phyloP scores from a whole-genome alignment of 768 basidiomycete genomes.

The Leccinum barrowsii region DNA sequence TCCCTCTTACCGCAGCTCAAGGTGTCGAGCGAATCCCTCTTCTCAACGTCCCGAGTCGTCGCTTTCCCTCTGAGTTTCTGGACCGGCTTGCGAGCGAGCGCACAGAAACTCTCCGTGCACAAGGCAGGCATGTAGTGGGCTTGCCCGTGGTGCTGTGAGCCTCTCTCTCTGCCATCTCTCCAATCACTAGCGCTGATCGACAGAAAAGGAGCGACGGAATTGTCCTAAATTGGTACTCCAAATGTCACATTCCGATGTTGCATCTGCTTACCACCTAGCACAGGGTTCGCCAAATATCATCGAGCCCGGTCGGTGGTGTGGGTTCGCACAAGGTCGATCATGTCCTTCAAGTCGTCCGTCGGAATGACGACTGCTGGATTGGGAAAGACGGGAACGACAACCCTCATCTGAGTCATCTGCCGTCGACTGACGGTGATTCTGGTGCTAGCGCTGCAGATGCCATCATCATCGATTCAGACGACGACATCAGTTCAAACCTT shows the following conservation, averaged over 20 bases:
- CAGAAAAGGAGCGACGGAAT: conserved; percentile 26
- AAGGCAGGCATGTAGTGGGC: conserved; percentile 24
- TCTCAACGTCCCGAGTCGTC: conserved; percentile 3
- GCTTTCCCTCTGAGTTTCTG: conserved; percentile 10
- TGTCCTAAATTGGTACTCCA: conserved; percentile 27
- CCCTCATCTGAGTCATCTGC: neutral
- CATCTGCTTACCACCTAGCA: conserved; percentile 8
- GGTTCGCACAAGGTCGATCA: neutral
- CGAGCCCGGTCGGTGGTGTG: neutral
- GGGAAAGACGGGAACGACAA: neutral
- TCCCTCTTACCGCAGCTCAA: conserved; percentile 19
- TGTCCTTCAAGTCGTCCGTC: neutral
- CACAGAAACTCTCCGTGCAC: conserved; percentile 12
- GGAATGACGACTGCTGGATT: neutral
- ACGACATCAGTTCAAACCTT: conserved; percentile 6
- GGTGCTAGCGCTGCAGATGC: conserved; percentile 17
- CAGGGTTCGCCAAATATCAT: conserved; percentile 15
- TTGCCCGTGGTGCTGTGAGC: conserved; percentile 27
- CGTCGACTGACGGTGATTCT: neutral
- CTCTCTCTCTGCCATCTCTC: neutral
- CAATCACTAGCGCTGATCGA: conserved; percentile 4
- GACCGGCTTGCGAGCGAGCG: conserved; percentile 18
- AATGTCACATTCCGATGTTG: neutral
- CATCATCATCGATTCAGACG: conserved; percentile 22
- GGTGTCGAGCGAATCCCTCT: conserved; percentile 30